Base-by-base conservation (phyloP, 2,329 filamentous ascomycete species). In the Curvularia lunata region DNA sequence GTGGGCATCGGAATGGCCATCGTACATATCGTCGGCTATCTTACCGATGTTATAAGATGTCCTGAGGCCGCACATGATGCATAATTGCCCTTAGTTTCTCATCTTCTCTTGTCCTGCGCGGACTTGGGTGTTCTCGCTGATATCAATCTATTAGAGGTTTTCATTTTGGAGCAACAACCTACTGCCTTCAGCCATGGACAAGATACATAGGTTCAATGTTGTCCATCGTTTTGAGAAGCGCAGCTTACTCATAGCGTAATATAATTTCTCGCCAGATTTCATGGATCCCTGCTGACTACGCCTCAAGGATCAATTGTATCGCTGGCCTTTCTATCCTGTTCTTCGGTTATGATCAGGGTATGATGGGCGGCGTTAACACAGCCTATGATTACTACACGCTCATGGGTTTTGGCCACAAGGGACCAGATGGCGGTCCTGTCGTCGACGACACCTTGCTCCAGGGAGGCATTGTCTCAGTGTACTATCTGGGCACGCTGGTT, bases 331-430 rank as follows among this genome's bases (percentile, higher is more conserved):
- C 67, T 8, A 73, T 74, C 34, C 54, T 73, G 5, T 73, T 74
- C 59, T 71, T 72, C 34, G 72, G 72, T 50, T 75, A 74, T 51
- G 72, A 74, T 48, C 71, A 71, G 52, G 71, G 71, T 21, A 69
- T 75, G 62, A 73, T 75, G 72, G 70, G 70, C 16, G 71, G 72
- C 38, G 69, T 74, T 51, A 75, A 75, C 34, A 71, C 67, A 10
- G 67, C 72, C 4, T 65, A 67, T 23, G 65, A 74, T 48, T 75
- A 75, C 54, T 65, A 72, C 48, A 67, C 64, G 18, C 59, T 60
- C 8, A 73, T 74, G 70, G 64, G 66, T 0, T 73, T 75, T 55
- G 71, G 70, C 1, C 65, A 75, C 51, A 64, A 63, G 42, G 69
- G 66, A 12, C 46, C 65, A 0, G 68, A 69, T 23, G 66, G 67